Evolutionary conservation across 129 eudicot genomes (phyloP), one percentile per base, ranked within the genome.

Genomic region (Lonicera japonica): DNA sequence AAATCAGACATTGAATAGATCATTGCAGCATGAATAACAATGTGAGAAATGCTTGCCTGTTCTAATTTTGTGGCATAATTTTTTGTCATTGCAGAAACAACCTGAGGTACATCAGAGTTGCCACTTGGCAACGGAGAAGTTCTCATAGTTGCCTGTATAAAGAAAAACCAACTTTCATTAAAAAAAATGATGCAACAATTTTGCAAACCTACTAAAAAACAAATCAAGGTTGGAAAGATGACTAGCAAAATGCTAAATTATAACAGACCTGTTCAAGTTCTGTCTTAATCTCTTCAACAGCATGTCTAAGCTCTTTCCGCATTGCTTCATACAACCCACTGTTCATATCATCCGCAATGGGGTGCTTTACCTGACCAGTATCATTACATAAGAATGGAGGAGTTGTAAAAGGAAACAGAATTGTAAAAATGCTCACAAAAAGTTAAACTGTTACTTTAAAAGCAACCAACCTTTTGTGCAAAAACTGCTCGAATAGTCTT

Each of bases 211-310:
- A 56, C 52, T 63, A 64, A 64, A 29, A 8, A 43, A 43, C 5
- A 2, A 43, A 43, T 43, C 50, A 43, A 8, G 1, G 50, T 43
- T 43, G 13, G 5, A 4, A 43, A 43, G 13, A 43, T 8, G 50
- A 43, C 16, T 14, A 8, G 16, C 25, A 60, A 1, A 34, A 58
- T 24, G 50, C 25, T 25, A 63, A 52, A 56, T 25, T 61, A 25
- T 40, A 38, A 58, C 72, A 58, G 23, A 86, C 97, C 74, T 86
- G 92, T 52, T 87, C 80, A 72, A 84, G 75, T 63, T 82, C 95
- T 65, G 73, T 82, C 84, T 77, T 82, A 77, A 86, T 90, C 58
- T 87, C 94, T 23, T 86, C 79, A 68, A 83, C 94, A 65, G 94
- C 88, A 74, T 86, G 51, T 69, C 94, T 82, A 43, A 43, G 50